These are phyloP conservation scores for Penicillium sp. DNA, from an alignment of 2,329 filamentous ascomycete genomes.

Conservation along the genomic window DNA sequence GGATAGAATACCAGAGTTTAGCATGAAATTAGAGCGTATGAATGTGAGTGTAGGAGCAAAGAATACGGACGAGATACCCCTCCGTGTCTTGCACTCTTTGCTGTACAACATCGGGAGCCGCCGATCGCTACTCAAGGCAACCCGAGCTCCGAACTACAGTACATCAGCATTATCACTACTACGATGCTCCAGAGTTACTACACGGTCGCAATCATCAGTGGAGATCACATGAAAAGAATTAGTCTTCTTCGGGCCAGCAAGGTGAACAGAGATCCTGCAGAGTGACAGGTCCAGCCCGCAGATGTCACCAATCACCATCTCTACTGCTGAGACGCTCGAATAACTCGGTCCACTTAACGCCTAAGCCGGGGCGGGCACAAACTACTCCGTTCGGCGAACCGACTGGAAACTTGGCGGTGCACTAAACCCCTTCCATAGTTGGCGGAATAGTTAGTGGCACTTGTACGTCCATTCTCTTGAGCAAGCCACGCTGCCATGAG, in stretches of 20 bases:
- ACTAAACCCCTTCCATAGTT: not conserved
- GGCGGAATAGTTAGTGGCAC: not conserved
- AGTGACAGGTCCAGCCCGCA: slow-evolving; percentile 1
- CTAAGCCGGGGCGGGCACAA: not conserved
- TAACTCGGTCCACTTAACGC: not conserved
- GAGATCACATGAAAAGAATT: slow-evolving; percentile 3
- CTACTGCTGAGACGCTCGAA: not conserved
- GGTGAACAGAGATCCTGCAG: not conserved
- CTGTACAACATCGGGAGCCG: slow-evolving; percentile 1
- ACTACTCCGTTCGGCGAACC: slow-evolving; percentile 3
- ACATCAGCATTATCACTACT: not conserved
- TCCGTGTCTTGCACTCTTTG: not conserved
- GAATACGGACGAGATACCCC: not conserved
- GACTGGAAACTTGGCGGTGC: not conserved
- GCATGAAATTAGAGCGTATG: not conserved
- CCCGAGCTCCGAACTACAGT: slow-evolving; percentile 12
- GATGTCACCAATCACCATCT: not conserved
- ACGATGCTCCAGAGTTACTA: not conserved
- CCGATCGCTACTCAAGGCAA: slow-evolving; percentile 22
- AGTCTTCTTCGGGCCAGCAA: not conserved
- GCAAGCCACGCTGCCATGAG: not conserved
- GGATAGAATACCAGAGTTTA: no score
- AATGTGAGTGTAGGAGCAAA: not conserved
- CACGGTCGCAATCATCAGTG: not conserved
- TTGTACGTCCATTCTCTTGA: not conserved